Evolutionary conservation across 805 yeast genomes (phyloP).

Genomic region (Brettanomyces sp.): DNA sequence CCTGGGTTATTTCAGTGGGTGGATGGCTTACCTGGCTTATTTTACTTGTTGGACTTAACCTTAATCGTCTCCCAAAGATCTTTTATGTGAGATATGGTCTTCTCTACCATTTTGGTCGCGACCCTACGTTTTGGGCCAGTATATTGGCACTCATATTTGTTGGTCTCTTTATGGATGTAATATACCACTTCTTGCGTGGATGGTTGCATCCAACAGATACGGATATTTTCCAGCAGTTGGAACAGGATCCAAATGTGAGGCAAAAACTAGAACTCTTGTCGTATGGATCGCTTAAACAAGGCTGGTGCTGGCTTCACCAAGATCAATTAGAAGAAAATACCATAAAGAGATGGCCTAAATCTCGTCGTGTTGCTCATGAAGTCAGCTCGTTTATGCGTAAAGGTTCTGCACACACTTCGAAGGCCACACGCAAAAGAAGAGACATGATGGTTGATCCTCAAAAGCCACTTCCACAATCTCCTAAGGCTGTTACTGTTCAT

Average conservation of each 20-base stretch:
- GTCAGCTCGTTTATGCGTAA: constrained; percentile 23
- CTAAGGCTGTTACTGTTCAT: constrained; percentile 24
- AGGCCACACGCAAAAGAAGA: constrained; percentile 30
- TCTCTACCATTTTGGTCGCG: constrained; percentile 63
- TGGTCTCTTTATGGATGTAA: constrained; percentile 58
- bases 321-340: constrained; percentile 20
- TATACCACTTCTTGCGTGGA: constrained; percentile 46
- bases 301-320: constrained; percentile 57
- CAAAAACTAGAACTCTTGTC: constrained; percentile 66
- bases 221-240: constrained; percentile 70
- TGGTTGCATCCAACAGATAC: constrained; percentile 62
- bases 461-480: constrained; percentile 44
- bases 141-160: constrained; percentile 46
- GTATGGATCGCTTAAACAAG: constrained; percentile 61
- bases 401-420: constrained; percentile 25
- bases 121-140: constrained; percentile 82
- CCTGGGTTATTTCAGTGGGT: constrained; percentile 60
- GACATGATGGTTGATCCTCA: constrained; percentile 36
- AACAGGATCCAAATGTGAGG: constrained; percentile 58
- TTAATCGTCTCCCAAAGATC: constrained; percentile 40
- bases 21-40: constrained; percentile 88
- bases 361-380: constrained; percentile 13
- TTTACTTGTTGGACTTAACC: constrained; percentile 62
- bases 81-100: constrained; percentile 69
- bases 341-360: constrained; percentile 11